Evolutionary conservation across 306 rosid species (phyloP).

Genomic region (Canavalia ensiformis): DNA sequence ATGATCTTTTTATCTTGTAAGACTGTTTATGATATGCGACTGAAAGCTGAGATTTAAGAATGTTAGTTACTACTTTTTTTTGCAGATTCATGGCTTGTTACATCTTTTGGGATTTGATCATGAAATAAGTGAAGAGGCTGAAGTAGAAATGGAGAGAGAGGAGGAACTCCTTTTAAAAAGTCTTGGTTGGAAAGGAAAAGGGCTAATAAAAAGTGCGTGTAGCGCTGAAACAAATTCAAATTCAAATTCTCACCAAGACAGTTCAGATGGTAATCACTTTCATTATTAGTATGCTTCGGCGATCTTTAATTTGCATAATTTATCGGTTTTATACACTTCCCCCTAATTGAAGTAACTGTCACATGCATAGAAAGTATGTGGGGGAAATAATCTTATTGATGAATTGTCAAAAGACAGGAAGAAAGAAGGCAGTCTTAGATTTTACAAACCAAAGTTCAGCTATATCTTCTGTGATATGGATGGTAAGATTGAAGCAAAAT

Average conservation of each 20-base stretch:
- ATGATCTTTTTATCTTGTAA: conserved; percentile 22
- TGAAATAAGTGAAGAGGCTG: conserved; percentile 88
- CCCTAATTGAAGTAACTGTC: conserved; percentile 33
- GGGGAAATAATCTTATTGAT: conserved; percentile 65
- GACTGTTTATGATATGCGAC: conserved; percentile 14
- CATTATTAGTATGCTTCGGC: conserved; percentile 29
- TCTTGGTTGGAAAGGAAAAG: conserved; percentile 92
- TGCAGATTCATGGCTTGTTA: conserved; percentile 90
- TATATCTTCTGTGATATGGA: conserved; percentile 98
- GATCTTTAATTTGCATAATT: conserved; percentile 13
- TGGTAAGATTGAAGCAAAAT: conserved; percentile 62
- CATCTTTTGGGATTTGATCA: conserved; percentile 95
- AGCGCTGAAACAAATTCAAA: conserved; percentile 58
- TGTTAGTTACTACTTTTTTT: conserved; percentile 33
- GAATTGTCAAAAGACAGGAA: conserved; percentile 90
- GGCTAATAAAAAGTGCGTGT: conserved; percentile 80
- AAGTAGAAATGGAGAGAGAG: conserved; percentile 89
- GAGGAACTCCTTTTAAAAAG: conserved; percentile 78
- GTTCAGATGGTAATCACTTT: conserved; percentile 50
- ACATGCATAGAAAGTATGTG: conserved; percentile 44
- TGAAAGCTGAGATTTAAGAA: conserved; percentile 46
- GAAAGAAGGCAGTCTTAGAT: conserved; percentile 85
- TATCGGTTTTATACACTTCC: conserved; percentile 30
- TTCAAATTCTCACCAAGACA: conserved; percentile 47
- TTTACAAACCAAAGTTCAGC: conserved; percentile 86